Evolutionary conservation across 2,329 filamentous ascomycete genomes (phyloP).

Genomic region (Stromatinia cepivora): DNA sequence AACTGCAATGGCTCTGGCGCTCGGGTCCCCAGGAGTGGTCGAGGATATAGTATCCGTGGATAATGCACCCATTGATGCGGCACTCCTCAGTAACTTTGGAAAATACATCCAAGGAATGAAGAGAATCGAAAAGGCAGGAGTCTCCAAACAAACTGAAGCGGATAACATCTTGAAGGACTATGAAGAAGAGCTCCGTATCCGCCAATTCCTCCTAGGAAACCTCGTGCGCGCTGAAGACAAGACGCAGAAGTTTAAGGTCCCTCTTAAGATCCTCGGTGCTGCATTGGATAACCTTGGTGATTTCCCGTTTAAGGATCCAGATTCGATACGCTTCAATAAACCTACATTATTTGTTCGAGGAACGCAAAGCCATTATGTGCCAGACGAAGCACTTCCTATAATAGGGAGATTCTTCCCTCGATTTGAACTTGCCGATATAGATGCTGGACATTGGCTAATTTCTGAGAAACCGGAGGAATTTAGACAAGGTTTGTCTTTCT

Average conservation of each 20-base stretch:
- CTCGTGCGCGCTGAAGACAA: conserved; percentile 58
- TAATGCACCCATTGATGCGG: conserved; percentile 84
- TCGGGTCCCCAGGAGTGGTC: conserved; percentile 67
- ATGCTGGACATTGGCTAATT: conserved; percentile 84
- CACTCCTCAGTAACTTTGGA: conserved; percentile 71
- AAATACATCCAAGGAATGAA: conserved; percentile 85
- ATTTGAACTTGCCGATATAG: conserved; percentile 71
- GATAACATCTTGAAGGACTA: conserved; percentile 75
- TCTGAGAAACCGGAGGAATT: conserved; percentile 85
- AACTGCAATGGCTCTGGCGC: conserved; percentile 82
- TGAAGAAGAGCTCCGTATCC: conserved; percentile 70
- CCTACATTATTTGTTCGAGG: conserved; percentile 80
- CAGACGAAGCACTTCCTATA: conserved; percentile 76
- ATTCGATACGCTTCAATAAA: conserved; percentile 68
- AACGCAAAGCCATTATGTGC: conserved; percentile 74
- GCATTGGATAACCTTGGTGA: conserved; percentile 73
- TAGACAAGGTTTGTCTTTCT: conserved; percentile 59
- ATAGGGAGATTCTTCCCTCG: conserved; percentile 80
- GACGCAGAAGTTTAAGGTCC: conserved; percentile 73
- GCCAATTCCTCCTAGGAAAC: conserved; percentile 91
- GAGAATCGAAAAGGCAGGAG: conserved; percentile 67
- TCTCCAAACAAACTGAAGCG: conserved; percentile 73
- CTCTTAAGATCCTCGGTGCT: conserved; percentile 67
- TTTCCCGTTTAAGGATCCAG: conserved; percentile 80
- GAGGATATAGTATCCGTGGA: conserved; percentile 79